Evolutionary conservation across 2,329 filamentous ascomycete genomes (phyloP).

Genomic region (Aspergillus flavus): DNA sequence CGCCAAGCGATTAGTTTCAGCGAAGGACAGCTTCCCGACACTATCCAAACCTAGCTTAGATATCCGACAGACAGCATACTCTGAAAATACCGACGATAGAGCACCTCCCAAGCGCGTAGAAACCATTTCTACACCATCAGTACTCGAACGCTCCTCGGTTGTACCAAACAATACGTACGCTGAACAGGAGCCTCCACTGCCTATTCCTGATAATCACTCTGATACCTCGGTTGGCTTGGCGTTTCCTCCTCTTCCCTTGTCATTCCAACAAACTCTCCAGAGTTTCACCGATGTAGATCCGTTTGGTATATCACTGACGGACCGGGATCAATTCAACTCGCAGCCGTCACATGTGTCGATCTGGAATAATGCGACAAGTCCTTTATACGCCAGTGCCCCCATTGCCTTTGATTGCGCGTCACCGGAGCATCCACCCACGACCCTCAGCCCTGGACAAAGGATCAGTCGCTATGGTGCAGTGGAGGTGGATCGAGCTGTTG

Average conservation of each 20-base stretch:
- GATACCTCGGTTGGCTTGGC: conserved; percentile 16
- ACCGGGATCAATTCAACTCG: not conserved
- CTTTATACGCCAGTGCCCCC: not conserved
- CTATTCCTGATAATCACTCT: not conserved
- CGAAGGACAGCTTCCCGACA: conserved; percentile 8
- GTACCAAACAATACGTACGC: not conserved
- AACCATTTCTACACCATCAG: not conserved
- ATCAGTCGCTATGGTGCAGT: not conserved
- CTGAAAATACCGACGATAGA: conserved; percentile 13
- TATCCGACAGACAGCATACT: conserved; percentile 25
- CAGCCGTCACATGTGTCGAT: not conserved
- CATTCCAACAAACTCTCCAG: conserved; percentile 13
- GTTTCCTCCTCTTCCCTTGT: conserved; percentile 21
- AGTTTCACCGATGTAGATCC: not conserved
- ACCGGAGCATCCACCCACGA: not conserved
- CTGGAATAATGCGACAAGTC: not conserved
- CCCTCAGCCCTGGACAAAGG: not conserved
- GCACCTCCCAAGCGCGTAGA: not conserved
- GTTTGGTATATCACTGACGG: not conserved
- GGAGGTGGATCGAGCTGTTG: not conserved
- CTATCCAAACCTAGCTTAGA: conserved; percentile 16
- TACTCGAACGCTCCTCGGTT: not conserved
- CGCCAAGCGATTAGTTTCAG: conserved; percentile 22
- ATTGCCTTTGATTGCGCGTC: not conserved
- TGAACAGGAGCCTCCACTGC: not conserved